These are phyloP conservation scores for Naumovozyma castellii DNA, from an alignment of 805 yeast species.

Conservation along the genomic window DNA sequence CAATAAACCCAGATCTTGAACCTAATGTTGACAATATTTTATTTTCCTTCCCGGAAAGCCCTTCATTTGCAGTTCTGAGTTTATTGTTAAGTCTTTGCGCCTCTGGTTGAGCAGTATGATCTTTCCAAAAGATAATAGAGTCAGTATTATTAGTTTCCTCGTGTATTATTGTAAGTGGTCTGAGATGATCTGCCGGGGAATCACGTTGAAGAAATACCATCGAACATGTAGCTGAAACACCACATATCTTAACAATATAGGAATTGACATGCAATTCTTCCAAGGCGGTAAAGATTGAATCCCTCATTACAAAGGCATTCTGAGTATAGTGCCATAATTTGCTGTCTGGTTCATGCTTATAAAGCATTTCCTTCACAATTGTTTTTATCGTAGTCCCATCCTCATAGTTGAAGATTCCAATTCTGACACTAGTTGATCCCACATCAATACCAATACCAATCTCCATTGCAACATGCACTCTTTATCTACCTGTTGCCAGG, in stretches of 20 bases:
- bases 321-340: constrained; percentile 32
- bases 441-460: constrained; percentile 39
- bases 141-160: constrained; percentile 19
- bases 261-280: constrained; percentile 2
- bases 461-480: no score
- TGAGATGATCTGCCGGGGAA: background rate
- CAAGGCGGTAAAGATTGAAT: constrained; percentile 25
- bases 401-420: constrained; percentile 23
- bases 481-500: background rate
- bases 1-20: constrained; percentile 28
- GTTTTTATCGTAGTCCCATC: constrained; percentile 12
- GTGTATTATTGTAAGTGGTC: background rate
- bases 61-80: background rate
- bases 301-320: constrained; percentile 33
- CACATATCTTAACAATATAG: constrained; percentile 21
- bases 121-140: constrained; percentile 55
- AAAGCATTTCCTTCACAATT: constrained; percentile 15
- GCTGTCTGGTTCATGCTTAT: constrained; percentile 15
- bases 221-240: constrained; percentile 52
- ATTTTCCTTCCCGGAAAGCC: background rate
- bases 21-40: background rate
- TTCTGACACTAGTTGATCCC: constrained; percentile 43
- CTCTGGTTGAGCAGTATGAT: constrained; percentile 35
- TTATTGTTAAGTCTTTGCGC: constrained; percentile 24
- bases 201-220: constrained; percentile 36